Percentiles rank a stretch among this genome's conserved stretches.
Conservation (phyloP, 1,284 basidiomycete genomes). For the Trichosporon asahii region DNA sequence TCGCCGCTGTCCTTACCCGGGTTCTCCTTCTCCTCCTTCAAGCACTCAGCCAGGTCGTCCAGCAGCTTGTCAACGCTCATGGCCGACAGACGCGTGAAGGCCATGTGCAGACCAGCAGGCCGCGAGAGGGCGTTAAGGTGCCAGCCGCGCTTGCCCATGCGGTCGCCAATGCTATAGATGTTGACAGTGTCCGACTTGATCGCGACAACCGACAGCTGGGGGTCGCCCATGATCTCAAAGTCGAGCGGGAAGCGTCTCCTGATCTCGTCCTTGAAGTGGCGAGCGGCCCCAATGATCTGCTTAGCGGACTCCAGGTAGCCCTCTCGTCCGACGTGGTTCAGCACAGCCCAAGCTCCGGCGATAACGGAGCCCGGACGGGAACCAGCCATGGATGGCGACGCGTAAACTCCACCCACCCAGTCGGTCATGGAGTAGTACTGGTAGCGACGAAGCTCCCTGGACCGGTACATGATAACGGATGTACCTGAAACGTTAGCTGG, state of each 20-base stretch:
- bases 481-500: constrained; percentile 58
- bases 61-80: constrained; percentile 48
- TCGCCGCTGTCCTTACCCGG: constrained; percentile 57
- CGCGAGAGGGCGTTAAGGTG: constrained; percentile 80
- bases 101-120: constrained; percentile 86
- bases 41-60: constrained; percentile 65
- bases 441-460: constrained; percentile 65
- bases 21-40: constrained; percentile 73
- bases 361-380: constrained; percentile 88
- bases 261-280: constrained; percentile 36
- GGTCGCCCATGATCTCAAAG: constrained; percentile 81
- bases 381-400: constrained; percentile 69
- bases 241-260: constrained; percentile 53
- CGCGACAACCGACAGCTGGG: constrained; percentile 84
- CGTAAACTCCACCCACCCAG: constrained; percentile 63
- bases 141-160: constrained; percentile 81
- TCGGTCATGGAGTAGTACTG: constrained; percentile 80
- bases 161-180: constrained; percentile 83
- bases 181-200: constrained; percentile 63
- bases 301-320: constrained; percentile 89
- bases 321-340: constrained; percentile 86
- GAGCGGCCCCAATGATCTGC: constrained; percentile 65
- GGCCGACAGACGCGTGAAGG: constrained; percentile 69
- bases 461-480: constrained; percentile 90
- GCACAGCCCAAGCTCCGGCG: constrained; percentile 92